Base-by-base conservation (phyloP, 75 land plant genomes). In the Selaginella moellendorffii region DNA sequence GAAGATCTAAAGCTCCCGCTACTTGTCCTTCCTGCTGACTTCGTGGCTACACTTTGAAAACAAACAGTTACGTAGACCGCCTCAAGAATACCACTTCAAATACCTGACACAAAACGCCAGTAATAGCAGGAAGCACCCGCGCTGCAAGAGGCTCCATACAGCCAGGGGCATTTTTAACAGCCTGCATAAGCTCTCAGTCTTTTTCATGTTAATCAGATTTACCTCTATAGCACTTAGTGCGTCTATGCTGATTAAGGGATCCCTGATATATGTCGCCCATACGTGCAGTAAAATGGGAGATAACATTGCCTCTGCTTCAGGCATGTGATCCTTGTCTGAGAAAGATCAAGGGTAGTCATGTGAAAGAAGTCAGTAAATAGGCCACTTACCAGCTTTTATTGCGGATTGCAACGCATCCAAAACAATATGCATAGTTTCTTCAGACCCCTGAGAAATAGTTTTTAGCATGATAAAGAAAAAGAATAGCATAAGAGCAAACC, bases 231-330 rank as follows among this genome's bases (percentile, higher is more conserved):
- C 81, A 58, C 89, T 96, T 24, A 95, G 59, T 12, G 85, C 83
- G 79, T 95, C 96, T 65, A 88, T 78, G 54, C 90, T 80, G 29
- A 95, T 86, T 56, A 95, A 89, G 29, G 99, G 99, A 78, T 95
- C 99, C 12, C 87, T 80, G 62, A 84, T 77, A 78, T 86, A 74
- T 24, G 72, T 77, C 5, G 69, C 81, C 99, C 99, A 95, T 54
- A 82, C 60, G 66, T 82, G 79, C 23, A 95, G 77, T 26, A 95
- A 74, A 2, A 95, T 54, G 24, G 99, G 96, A 51, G 99, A 95
- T n/a, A 95, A 67, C 52, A 77, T 62, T 1, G 99, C 75, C 68
- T 95, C 99, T 10, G 80, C 63, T 42, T 82, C 74, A 25, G 62
- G 66, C 10, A 75, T 65, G 28, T 72, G 58, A 59, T 86, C 82